Evolutionary conservation across 768 basidiomycete species (phyloP).

Genomic region (Amanita subjunquillea): DNA sequence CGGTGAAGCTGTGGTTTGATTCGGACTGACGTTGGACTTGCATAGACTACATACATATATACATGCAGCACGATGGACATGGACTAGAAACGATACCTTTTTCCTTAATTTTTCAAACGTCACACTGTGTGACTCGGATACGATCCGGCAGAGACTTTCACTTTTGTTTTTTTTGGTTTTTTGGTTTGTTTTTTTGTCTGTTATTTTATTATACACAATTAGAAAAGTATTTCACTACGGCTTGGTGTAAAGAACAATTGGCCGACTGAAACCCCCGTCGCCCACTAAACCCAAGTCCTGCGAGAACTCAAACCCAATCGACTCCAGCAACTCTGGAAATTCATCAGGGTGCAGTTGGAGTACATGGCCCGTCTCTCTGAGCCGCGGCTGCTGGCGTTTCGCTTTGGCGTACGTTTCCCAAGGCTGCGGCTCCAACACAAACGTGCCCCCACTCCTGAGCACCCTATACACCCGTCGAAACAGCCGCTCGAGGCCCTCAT

Average conservation of each 20-base stretch:
- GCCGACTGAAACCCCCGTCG: constrained; percentile 27
- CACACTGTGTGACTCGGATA: neutral
- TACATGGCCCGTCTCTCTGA: constrained; percentile 50
- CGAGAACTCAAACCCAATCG: constrained; percentile 52
- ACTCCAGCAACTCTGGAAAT: constrained; percentile 42
- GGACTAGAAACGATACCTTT: neutral
- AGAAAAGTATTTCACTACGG: too few relatives aligned
- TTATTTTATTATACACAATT: too few relatives aligned
- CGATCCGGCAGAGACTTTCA: too few relatives aligned
- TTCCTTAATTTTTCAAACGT: neutral
- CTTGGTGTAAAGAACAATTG: too few relatives aligned
- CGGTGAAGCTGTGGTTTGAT: neutral
- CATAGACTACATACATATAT: neutral
- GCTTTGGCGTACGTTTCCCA: constrained; percentile 83
- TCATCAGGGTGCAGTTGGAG: constrained; percentile 53
- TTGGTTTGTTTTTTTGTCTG: too few relatives aligned
- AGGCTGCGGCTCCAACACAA: constrained; percentile 76
- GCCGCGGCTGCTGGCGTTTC: constrained; percentile 50
- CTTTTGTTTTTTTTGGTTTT: too few relatives aligned
- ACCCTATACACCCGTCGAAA: constrained; percentile 51
- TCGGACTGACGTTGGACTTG: neutral
- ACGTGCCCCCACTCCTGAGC: constrained; percentile 52
- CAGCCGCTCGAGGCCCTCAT: constrained; percentile 58
- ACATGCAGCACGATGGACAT: neutral
- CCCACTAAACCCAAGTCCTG: constrained; percentile 43